Base-by-base conservation (phyloP, 495 filamentous ascomycete species). In the Penicillium lagena region DNA sequence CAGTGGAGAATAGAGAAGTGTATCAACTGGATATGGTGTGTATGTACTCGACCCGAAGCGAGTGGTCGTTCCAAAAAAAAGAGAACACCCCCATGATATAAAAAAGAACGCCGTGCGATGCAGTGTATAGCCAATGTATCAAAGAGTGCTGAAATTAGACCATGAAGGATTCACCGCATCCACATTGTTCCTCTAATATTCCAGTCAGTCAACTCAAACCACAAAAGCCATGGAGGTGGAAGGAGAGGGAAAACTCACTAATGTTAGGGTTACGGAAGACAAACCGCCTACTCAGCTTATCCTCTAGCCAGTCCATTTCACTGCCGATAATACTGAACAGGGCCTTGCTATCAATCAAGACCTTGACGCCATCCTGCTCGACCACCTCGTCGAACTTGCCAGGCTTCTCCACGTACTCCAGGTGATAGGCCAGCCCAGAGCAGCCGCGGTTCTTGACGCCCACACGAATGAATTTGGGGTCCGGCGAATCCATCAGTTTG, bases 281-380 rank as follows among this genome's bases (percentile, higher is more conserved):
- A 70, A 98, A 98, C 54, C 85, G 73, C 58, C 83, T 76, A 60
- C 80, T 94, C 55, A 98, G 61, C 66, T 91, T 94, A 56, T 96
- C 94, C 66, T 97, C 90, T 2, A 91, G 79, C 91, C 90, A 98
- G 59, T 98, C 93, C 93, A 98, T 98, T 74, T 97, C 93, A 54
- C 87, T 96, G 8, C 94, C 93, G 62, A 98, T 95, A 35, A 98
- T 96, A 59, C 88, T 96, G 55, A 98, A 93, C 46, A 98, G 70
- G 47, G 93, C 93, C 68, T 96, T 97, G 68, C 86, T 90, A 68
- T 98, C 93, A 42, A 98, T 88, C 64, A 98, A 57, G 29, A 98
- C 94, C 71, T 85, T 93, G 11, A 98, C 93, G 4, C 90, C 93
- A 54, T 96, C 93, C 60, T 97, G 94, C 57, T 93, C 90, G 11